Conservation (phyloP, 1,284 basidiomycete genomes). For the Heterobasidion occidentale region DNA sequence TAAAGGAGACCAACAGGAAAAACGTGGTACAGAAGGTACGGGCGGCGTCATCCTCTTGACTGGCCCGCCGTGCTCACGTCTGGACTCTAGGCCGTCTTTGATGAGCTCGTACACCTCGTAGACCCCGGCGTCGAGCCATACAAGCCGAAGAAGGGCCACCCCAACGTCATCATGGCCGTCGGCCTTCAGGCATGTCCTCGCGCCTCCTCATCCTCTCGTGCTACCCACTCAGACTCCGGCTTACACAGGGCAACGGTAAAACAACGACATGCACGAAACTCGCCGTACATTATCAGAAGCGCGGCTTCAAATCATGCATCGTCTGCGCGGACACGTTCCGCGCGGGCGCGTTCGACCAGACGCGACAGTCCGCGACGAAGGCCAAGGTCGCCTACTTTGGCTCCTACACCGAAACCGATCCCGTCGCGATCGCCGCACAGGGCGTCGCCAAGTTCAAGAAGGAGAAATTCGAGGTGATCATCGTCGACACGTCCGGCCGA, state of each 20-base stretch:
- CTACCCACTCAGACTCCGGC: slow-evolving; percentile 1
- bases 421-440: slow-evolving; percentile 88
- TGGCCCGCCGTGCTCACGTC: not conserved
- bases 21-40: slow-evolving; percentile 84
- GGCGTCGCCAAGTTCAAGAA: slow-evolving; percentile 98
- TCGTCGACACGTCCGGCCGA: slow-evolving; percentile 96
- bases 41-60: not conserved
- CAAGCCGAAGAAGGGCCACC: slow-evolving; percentile 93
- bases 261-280: slow-evolving; percentile 98
- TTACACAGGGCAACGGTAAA: slow-evolving; percentile 86
- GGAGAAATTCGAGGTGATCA: slow-evolving; percentile 97
- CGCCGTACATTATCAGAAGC: slow-evolving; percentile 95
- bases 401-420: slow-evolving; percentile 98
- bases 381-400: slow-evolving; percentile 99
- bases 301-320: slow-evolving; percentile 96
- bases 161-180: slow-evolving; percentile 97
- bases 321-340: slow-evolving; percentile 99
- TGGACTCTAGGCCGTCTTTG: slow-evolving; percentile 77
- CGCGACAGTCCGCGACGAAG: slow-evolving; percentile 89
- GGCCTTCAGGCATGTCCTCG: slow-evolving; percentile 70
- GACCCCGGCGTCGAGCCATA: slow-evolving; percentile 94
- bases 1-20: slow-evolving; percentile 77
- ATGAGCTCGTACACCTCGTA: slow-evolving; percentile 92
- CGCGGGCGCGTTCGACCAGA: slow-evolving; percentile 99
- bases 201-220: not conserved